Evolutionary conservation across 257 asterid species (phyloP).

Genomic region (Fraxinus americana): DNA sequence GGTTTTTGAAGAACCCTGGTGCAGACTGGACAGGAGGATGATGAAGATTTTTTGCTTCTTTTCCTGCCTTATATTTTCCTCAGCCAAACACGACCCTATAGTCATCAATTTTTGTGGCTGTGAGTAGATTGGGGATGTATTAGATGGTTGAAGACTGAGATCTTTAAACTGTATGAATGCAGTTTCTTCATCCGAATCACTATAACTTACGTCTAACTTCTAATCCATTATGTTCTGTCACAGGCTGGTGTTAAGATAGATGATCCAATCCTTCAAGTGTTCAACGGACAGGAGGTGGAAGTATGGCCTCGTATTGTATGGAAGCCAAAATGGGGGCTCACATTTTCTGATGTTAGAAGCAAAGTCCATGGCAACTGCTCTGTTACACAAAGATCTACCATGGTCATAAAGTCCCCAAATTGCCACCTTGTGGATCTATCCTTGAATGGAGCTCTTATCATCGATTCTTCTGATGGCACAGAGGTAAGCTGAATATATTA

Average conservation of each 20-base stretch:
- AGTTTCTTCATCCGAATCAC: constrained; percentile 11
- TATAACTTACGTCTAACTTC: neutral
- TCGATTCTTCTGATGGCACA: constrained; percentile 66
- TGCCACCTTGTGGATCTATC: constrained; percentile 67
- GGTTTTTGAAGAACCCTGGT: neutral
- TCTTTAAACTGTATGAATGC: constrained; percentile 6
- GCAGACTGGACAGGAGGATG: neutral
- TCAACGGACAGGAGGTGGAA: constrained; percentile 90
- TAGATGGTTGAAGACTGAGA: neutral
- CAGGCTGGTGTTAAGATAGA: constrained; percentile 92
- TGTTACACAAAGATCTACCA: constrained; percentile 67
- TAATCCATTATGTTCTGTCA: constrained; percentile 14
- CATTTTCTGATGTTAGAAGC: constrained; percentile 67
- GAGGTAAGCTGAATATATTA: constrained; percentile 55
- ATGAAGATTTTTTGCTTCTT: neutral
- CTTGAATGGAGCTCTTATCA: constrained; percentile 85
- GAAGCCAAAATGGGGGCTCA: constrained; percentile 96
- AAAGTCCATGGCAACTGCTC: constrained; percentile 67
- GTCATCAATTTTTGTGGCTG: neutral
- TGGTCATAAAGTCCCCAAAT: constrained; percentile 67
- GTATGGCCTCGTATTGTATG: constrained; percentile 93
- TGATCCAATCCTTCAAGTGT: constrained; percentile 61
- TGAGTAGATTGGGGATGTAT: neutral
- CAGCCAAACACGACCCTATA: neutral
- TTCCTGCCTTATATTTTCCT: neutral